Evolutionary conservation across 2,329 filamentous ascomycete genomes (phyloP).

Genomic region (Exophiala xenobiotica): DNA sequence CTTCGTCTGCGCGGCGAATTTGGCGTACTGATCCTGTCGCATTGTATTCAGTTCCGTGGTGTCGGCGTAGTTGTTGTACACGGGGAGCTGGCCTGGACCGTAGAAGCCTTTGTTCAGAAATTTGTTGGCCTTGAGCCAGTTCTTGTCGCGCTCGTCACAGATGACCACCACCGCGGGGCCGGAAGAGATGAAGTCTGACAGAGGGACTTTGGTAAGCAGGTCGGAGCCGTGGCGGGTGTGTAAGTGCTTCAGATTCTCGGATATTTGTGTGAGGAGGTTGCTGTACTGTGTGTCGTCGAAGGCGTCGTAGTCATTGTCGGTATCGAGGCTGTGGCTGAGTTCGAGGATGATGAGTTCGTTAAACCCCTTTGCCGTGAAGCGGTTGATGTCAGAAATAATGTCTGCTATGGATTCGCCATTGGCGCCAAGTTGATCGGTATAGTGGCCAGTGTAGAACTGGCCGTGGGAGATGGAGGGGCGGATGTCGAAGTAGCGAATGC

Average conservation of each 20-base stretch:
- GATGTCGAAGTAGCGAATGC: constrained; percentile 51
- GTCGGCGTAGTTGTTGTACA: constrained; percentile 36
- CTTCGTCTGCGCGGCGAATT: constrained; percentile 29
- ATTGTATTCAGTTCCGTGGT: constrained; percentile 36
- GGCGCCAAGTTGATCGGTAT: constrained; percentile 27
- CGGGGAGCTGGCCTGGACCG: constrained; percentile 36
- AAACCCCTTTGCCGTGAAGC: constrained; percentile 45
- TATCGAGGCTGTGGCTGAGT: constrained; percentile 48
- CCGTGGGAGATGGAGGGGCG: constrained; percentile 43
- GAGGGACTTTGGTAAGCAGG: constrained; percentile 34
- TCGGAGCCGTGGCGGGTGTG: constrained; percentile 32
- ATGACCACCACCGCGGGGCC: constrained; percentile 38
- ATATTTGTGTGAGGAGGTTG: constrained; percentile 45
- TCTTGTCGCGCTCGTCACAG: constrained; percentile 35
- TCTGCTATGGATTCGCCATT: constrained; percentile 47
- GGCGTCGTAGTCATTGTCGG: constrained; percentile 39
- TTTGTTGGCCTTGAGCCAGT: constrained; percentile 19
- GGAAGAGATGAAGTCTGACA: constrained; percentile 40
- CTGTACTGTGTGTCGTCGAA: constrained; percentile 43
- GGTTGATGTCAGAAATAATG: constrained; percentile 44
- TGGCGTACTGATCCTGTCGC: constrained; percentile 39
- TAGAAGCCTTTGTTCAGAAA: constrained; percentile 39
- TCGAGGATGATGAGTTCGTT: constrained; percentile 49
- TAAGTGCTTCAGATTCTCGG: constrained; percentile 44
- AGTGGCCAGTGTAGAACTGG: constrained; percentile 47